Evolutionary conservation across 2,329 filamentous ascomycete species (phyloP).

Genomic region (Pyrenochaeta sp.): DNA sequence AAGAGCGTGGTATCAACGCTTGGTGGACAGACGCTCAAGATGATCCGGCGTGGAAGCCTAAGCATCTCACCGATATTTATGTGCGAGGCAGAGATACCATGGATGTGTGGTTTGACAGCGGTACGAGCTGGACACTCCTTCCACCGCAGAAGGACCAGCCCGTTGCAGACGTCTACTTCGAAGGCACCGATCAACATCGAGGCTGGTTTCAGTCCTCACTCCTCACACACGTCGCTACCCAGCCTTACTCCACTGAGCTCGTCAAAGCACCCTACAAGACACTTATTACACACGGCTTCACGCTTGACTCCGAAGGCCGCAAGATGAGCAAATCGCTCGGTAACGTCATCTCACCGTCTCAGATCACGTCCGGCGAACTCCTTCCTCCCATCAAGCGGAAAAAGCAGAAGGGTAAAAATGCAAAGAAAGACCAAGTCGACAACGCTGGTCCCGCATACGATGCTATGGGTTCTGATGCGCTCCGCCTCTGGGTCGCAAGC

Average conservation of each 20-base stretch:
- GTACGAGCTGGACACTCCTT: slow-evolving; percentile 81
- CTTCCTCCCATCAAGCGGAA: slow-evolving; percentile 73
- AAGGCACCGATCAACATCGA: slow-evolving; percentile 94
- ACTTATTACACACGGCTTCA: slow-evolving; percentile 95
- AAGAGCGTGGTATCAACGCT: slow-evolving; percentile 81
- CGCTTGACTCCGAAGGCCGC: slow-evolving; percentile 85
- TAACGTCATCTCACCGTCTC: slow-evolving; percentile 80
- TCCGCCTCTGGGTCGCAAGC: slow-evolving; percentile 90
- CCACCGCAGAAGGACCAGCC: slow-evolving; percentile 48
- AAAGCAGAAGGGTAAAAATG: slow-evolving; percentile 61
- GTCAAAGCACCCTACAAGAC: slow-evolving; percentile 78
- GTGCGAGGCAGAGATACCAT: slow-evolving; percentile 90
- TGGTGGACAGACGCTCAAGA: slow-evolving; percentile 89
- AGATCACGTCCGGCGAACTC: slow-evolving; percentile 86
- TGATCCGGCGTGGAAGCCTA: slow-evolving; percentile 79
- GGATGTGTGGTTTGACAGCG: slow-evolving; percentile 99
- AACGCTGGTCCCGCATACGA: slow-evolving; percentile 63
- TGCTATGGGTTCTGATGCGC: slow-evolving; percentile 81
- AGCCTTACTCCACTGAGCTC: slow-evolving; percentile 39
- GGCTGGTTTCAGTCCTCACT: slow-evolving; percentile 99
- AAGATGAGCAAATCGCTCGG: slow-evolving; percentile 99
- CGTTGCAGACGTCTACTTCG: slow-evolving; percentile 85
- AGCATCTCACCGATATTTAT: slow-evolving; percentile 68
- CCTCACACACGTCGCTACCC: slow-evolving; percentile 79
- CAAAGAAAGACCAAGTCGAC: slow-evolving; percentile 34